Evolutionary conservation across 2,329 filamentous ascomycete genomes (phyloP).

Genomic region (Stachybotrys echinatus): DNA sequence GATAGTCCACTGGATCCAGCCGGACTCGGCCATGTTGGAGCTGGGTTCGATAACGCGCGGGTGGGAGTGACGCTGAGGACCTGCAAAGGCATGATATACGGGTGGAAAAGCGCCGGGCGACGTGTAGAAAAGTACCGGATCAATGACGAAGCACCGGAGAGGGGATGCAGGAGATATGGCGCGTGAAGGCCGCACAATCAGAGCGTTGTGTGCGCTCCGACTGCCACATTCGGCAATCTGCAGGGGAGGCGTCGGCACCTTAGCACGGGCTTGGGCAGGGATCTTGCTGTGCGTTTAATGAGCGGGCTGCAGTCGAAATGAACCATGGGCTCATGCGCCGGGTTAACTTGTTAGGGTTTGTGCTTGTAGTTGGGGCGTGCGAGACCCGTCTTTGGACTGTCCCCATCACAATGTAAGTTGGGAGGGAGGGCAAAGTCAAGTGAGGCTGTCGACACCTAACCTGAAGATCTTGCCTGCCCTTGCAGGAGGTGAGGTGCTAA

Average conservation of each 20-base stretch:
- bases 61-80: conserved; percentile 13
- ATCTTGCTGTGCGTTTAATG: neutral
- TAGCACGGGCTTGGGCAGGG: neutral
- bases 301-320: neutral
- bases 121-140: neutral
- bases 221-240: neutral
- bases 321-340: too few relatives aligned
- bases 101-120: neutral
- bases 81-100: conserved; percentile 19
- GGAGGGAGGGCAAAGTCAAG: too few relatives aligned
- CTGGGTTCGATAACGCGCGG: conserved; percentile 18
- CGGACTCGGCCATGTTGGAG: conserved; percentile 43
- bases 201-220: neutral
- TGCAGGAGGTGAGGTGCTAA: too few relatives aligned
- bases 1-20: conserved; percentile 50
- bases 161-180: neutral
- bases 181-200: neutral
- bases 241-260: neutral
- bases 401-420: too few relatives aligned
- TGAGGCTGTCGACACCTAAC: neutral
- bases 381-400: too few relatives aligned
- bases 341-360: too few relatives aligned
- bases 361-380: too few relatives aligned
- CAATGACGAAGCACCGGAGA: neutral
- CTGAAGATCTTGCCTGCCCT: neutral